A percentile compares a stretch with the other conserved stretches of the same genome.
phyloP scores from a whole-genome alignment of 805 yeast species.

The Sporopachydermia lactativora region DNA sequence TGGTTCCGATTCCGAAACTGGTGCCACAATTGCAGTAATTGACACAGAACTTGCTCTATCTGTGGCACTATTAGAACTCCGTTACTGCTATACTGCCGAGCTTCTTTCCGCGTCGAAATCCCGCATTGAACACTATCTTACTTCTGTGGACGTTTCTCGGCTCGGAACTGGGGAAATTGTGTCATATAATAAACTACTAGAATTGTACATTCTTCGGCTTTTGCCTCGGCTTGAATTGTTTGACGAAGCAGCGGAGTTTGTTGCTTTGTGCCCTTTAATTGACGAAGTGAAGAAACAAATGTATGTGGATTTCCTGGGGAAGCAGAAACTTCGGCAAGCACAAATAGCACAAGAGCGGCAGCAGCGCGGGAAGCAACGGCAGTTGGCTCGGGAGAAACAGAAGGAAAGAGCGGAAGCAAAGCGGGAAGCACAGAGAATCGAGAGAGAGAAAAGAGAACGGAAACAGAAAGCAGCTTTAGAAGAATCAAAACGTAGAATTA shows the following conservation, averaged over 20 bases:
- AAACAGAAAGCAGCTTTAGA: neutral
- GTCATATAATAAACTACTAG: constrained; percentile 3
- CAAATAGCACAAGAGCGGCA: neutral
- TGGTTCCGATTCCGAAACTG: no score
- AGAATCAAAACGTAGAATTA: neutral
- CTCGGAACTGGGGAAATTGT: neutral
- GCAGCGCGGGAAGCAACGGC: neutral
- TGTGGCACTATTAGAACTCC: neutral
- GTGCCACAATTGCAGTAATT: neutral
- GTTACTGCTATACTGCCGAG: neutral
- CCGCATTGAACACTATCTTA: neutral
- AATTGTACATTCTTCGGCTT: constrained; percentile 2
- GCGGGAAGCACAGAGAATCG: neutral
- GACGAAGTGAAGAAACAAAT: constrained; percentile 2
- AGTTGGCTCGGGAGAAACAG: neutral
- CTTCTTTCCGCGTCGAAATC: neutral
- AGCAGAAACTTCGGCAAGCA: neutral
- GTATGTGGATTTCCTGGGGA: neutral
- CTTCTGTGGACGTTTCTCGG: neutral
- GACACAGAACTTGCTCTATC: constrained; percentile 3
- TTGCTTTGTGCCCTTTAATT: constrained; percentile 1
- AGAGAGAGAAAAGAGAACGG: neutral
- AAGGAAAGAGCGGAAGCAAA: neutral
- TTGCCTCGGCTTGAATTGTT: neutral
- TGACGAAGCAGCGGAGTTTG: constrained; percentile 2